Base-by-base conservation (phyloP, 2,329 filamentous ascomycete species). In the Cryphonectria radicalis region DNA sequence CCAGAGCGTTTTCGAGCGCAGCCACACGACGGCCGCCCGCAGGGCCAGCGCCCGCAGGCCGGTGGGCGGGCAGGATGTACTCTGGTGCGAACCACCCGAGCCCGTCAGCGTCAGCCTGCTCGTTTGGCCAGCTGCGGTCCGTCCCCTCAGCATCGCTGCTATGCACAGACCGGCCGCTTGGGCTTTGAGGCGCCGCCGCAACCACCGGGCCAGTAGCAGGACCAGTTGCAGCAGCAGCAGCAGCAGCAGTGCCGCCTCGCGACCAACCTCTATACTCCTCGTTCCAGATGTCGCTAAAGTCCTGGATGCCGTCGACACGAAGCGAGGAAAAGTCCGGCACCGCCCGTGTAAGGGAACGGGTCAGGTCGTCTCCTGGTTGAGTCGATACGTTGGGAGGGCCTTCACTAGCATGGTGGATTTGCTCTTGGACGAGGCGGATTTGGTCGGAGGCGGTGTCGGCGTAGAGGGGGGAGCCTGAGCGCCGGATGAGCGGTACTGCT, bases 21-120 rank as follows among this genome's bases (percentile, higher is more conserved):
- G 35, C 59, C 59, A 22, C 59, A 22, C n/a, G 22, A 25, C 60
- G 37, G 35, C 22, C 60, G 10, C 8, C n/a, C 60, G n/a, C 60
- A 2, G 60, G 37, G 0, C 35, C 7, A 3, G 35, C 32, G 19
- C n/a, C n/a, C 37, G 13, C 8, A 17, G 63, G 63, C 42, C 63
- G 40, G 14, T 25, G 25, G 14, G 28, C 28, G n/a, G 63, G 63
- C 3, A n/a, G 28, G 63, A 65, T 65, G 42, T 65, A 65, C 63
- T 65, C 63, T 10, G 63, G 63, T 25, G 63, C 63, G 63, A 32
- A 28, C 62, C 62, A 64, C 35, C 3, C 25, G 40, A n/a, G 22
- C 13, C 19, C 8, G 22, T 57, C 25, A 17, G n/a, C 53, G 53
- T 57, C 53, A 13, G 53, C n/a, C 11, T 57, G 53, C 53, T 13